Evolutionary conservation across 495 filamentous ascomycete genomes (phyloP).

Genomic region (Viridothelium virens): DNA sequence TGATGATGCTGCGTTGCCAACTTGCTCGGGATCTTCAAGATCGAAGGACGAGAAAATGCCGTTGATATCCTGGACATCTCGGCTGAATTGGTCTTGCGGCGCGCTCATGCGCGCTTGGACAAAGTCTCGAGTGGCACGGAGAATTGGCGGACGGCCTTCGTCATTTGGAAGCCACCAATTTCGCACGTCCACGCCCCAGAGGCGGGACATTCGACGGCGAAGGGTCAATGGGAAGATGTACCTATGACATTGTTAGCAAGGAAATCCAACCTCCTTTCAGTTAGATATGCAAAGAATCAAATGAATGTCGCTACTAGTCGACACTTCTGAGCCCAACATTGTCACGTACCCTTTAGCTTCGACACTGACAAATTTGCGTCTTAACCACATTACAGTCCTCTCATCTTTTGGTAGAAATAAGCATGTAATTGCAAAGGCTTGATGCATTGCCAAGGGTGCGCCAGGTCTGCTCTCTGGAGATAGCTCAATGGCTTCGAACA

Average conservation of each 20-base stretch:
- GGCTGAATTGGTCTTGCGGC: slow-evolving; percentile 52
- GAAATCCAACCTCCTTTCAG: background rate
- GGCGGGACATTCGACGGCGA: slow-evolving; percentile 61
- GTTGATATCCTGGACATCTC: slow-evolving; percentile 68
- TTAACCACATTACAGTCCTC: slow-evolving; percentile 72
- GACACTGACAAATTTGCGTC: slow-evolving; percentile 67
- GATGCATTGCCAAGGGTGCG: slow-evolving; percentile 62
- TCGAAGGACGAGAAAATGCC: slow-evolving; percentile 48
- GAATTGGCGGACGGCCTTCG: slow-evolving; percentile 60
- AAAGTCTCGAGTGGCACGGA: slow-evolving; percentile 68
- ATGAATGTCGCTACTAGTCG: background rate
- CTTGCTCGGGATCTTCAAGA: background rate
- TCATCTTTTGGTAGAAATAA: slow-evolving; percentile 69
- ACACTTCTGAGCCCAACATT: background rate
- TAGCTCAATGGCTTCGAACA: slow-evolving; percentile 67
- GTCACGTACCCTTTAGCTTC: slow-evolving; percentile 73
- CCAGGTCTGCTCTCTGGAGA: slow-evolving; percentile 66
- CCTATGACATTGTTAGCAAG: slow-evolving; percentile 39
- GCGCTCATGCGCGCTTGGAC: slow-evolving; percentile 58
- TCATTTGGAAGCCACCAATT: slow-evolving; percentile 86
- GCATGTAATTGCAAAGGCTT: slow-evolving; percentile 64
- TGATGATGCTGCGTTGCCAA: background rate
- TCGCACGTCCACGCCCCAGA: slow-evolving; percentile 61
- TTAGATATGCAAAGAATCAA: background rate
- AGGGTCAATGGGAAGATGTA: slow-evolving; percentile 73